Base-by-base conservation (phyloP, 768 basidiomycete species). In the Phlegmacium glaucopus region DNA sequence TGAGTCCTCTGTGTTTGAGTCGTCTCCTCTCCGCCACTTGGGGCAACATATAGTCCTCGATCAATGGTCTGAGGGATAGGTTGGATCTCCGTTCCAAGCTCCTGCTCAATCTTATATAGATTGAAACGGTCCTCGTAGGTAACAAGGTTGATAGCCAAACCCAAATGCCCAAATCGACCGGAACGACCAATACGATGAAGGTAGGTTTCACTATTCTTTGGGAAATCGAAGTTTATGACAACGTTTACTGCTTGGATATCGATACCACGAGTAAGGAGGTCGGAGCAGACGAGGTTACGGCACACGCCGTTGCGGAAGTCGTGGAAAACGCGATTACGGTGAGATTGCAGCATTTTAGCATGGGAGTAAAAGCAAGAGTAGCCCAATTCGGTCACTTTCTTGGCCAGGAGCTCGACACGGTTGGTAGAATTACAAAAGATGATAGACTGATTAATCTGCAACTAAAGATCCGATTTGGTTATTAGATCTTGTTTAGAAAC, bases 321-420 rank as follows among this genome's bases (percentile, higher is more conserved):
- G 76, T 99, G 95, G 82, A 99, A 99, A 57, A 99, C 95, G 63
- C 95, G 91, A 71, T 99, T 99, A 51, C 95, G 92, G 71, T 98
- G 93, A 27, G 89, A 87, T 72, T 99, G 95, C 11, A 97, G 84
- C 95, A 99, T 99, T 75, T 94, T 95, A 44, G 95, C 95, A 67
- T 99, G 95, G 42, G 95, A 98, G 78, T 96, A 99, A 83, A 99
- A 99, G 77, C 95, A 99, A 37, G 95, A 99, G 67, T 98, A 99
- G 55, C 95, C 95, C 44, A 97, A 86, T 62, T 99, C 96, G 10
- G 95, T 99, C 59, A 99, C 93, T 74, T 99, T 99, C 76, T 98
- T 97, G 51, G 95, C 95, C 58, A 99, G 80, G 40, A 99, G 87
- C 72, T 99, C 95, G 73, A 99, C 95, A 49, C 95, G 93, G 76